These are phyloP conservation scores for Globisporangium rhizosaccharum DNA, from an alignment of 352 stramenopile species.

Conservation along the genomic window DNA sequence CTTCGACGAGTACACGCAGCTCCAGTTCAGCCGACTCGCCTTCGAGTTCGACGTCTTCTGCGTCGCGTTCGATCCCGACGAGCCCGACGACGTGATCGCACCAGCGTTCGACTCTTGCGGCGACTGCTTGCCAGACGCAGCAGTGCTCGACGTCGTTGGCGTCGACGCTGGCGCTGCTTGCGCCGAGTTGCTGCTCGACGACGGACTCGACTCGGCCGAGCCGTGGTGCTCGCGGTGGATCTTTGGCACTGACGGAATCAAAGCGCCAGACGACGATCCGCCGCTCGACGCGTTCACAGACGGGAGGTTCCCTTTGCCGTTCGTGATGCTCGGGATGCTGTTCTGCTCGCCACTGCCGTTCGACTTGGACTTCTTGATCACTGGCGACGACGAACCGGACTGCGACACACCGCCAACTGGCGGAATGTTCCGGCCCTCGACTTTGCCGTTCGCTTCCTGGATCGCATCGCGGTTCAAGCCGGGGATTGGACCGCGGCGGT, in stretches of 20 bases:
- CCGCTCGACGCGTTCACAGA: constrained; percentile 27
- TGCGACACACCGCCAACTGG: constrained; percentile 20
- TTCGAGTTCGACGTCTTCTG: constrained; percentile 79
- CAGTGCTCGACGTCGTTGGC: constrained; percentile 18
- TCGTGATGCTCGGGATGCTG: constrained; percentile 61
- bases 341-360: constrained; percentile 36
- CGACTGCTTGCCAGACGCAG: constrained; percentile 17
- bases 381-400: constrained; percentile 47
- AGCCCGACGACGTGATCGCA: constrained; percentile 26
- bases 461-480: constrained; percentile 52
- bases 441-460: constrained; percentile 53
- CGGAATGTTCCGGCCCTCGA: constrained; percentile 20
- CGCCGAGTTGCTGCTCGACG: constrained; percentile 23
- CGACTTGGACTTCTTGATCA: constrained; percentile 75
- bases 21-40: constrained; percentile 82
- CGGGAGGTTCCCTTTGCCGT: constrained; percentile 54
- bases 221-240: constrained; percentile 51
- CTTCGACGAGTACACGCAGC: constrained; percentile 75
- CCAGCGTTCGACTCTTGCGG: constrained; percentile 12
- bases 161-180: constrained; percentile 24
- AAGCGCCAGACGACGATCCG: constrained; percentile 11
- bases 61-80: constrained; percentile 36
- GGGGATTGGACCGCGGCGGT: constrained; percentile 49
- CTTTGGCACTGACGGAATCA: constrained; percentile 47
- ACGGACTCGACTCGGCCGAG: constrained; percentile 55